Conservation (phyloP, 2,329 filamentous ascomycete genomes). For the Fonsecaea nubica region DNA sequence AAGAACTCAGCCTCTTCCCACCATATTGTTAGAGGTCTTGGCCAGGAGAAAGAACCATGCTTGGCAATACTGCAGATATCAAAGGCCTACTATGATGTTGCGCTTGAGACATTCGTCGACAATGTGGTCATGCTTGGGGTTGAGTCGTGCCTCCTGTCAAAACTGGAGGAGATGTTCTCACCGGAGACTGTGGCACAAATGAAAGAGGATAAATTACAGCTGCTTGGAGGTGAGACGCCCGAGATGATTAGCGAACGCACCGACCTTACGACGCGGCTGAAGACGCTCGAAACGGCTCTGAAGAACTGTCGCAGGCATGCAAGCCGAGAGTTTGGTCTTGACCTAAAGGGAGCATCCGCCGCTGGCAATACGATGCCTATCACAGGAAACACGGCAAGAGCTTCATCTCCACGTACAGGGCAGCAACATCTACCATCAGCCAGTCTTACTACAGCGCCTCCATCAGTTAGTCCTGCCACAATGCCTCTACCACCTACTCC, state of each 20-base stretch:
- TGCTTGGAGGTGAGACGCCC: constrained; percentile 42
- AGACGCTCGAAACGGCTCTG: constrained; percentile 17
- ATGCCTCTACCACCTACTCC: no score
- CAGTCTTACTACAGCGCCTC: neutral
- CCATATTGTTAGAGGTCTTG: constrained; percentile 2
- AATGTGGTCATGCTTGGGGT: constrained; percentile 48
- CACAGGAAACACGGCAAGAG: neutral
- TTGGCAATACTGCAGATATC: constrained; percentile 39
- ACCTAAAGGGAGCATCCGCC: neutral
- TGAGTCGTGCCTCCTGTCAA: constrained; percentile 49
- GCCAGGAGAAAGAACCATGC: constrained; percentile 26
- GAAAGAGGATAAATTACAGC: constrained; percentile 39
- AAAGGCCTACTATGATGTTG: constrained; percentile 41
- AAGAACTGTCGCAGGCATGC: constrained; percentile 20
- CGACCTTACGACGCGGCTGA: constrained; percentile 14
- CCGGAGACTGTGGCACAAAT: constrained; percentile 45
- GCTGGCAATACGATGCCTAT: neutral
- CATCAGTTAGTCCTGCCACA: no score
- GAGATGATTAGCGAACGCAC: constrained; percentile 39
- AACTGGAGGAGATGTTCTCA: constrained; percentile 46
- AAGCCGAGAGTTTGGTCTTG: constrained; percentile 6
- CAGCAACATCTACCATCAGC: neutral
- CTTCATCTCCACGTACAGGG: neutral
- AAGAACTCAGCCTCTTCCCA: constrained; percentile 13
- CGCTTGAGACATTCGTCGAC: constrained; percentile 46